Conservation (phyloP, 805 yeast genomes). For the Ogataea henricii region DNA sequence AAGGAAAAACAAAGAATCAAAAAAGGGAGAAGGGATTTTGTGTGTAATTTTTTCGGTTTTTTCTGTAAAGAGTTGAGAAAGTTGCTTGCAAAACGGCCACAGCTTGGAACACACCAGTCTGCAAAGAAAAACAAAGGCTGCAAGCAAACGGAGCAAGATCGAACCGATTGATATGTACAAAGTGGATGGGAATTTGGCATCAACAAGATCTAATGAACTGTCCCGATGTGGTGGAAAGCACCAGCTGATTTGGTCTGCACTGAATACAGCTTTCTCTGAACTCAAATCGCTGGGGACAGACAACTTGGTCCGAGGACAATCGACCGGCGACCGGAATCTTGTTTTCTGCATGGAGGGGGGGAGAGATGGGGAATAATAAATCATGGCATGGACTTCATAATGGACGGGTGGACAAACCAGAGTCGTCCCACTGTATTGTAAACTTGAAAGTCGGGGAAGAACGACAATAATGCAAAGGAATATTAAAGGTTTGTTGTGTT, state of each 20-base stretch:
- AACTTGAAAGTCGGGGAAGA: not conserved
- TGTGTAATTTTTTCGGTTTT: conserved; percentile 1
- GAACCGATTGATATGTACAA: conserved; percentile 7
- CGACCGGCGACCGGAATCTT: not conserved
- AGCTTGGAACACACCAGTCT: not conserved
- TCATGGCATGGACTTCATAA: conserved; percentile 6
- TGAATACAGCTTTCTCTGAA: not conserved
- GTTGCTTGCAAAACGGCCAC: not conserved
- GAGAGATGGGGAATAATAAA: not conserved
- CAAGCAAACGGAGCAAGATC: not conserved
- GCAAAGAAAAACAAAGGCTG: not conserved
- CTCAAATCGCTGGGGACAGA: conserved; percentile 1
- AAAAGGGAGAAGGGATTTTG: not conserved
- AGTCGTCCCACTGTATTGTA: not conserved
- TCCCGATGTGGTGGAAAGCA: not conserved
- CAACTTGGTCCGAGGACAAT: conserved; percentile 1
- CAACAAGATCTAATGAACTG: not conserved
- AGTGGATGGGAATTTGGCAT: not conserved
- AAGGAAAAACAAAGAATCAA: not conserved
- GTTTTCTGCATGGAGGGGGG: not conserved
- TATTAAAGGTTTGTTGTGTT: conserved; percentile 1
- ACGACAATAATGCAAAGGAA: conserved; percentile 8
- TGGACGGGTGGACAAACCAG: conserved; percentile 1
- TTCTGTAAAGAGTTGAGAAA: not conserved
- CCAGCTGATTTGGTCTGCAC: not conserved